Percentiles rank a stretch among this genome's conserved stretches.
phyloP scores from a whole-genome alignment of 306 rosid species.

The Castanea mollissima region DNA sequence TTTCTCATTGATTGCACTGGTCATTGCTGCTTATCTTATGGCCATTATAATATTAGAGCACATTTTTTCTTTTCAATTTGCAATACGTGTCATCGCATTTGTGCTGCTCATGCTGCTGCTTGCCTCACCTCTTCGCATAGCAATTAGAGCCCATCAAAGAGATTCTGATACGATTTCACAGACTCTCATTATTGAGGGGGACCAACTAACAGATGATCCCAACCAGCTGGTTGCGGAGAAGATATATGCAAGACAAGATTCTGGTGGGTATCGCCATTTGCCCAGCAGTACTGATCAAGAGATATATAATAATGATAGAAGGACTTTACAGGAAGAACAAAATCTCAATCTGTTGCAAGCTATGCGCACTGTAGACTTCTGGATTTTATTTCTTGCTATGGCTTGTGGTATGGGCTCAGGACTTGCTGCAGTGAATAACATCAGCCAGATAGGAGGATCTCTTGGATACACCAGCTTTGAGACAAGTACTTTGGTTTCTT shows the following conservation, averaged over 20 bases:
- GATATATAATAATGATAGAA: slow-evolving; percentile 15
- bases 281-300: slow-evolving; percentile 38
- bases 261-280: slow-evolving; percentile 39
- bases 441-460: slow-evolving; percentile 6
- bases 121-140: slow-evolving; percentile 59
- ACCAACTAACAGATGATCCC: slow-evolving; percentile 16
- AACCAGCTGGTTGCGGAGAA: background rate
- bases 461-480: slow-evolving; percentile 1
- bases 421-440: slow-evolving; percentile 73
- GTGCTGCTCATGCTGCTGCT: slow-evolving; percentile 52
- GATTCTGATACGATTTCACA: slow-evolving; percentile 23
- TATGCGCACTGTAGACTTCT: slow-evolving; percentile 59
- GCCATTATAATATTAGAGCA: slow-evolving; percentile 51
- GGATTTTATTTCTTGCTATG: slow-evolving; percentile 84
- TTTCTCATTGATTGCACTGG: slow-evolving; percentile 55
- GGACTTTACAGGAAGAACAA: slow-evolving; percentile 28
- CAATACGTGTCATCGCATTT: slow-evolving; percentile 38
- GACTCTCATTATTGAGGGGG: slow-evolving; percentile 11
- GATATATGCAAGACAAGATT: slow-evolving; percentile 4
- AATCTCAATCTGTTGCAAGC: slow-evolving; percentile 61
- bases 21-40: slow-evolving; percentile 66
- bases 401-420: slow-evolving; percentile 90
- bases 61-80: slow-evolving; percentile 39
- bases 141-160: slow-evolving; percentile 48
- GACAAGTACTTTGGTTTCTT: slow-evolving; percentile 1